Percentiles rank a stretch among this genome's conserved stretches.
Evolutionary conservation across 768 basidiomycete genomes (phyloP).

Genomic region (Podaxis sp.): DNA sequence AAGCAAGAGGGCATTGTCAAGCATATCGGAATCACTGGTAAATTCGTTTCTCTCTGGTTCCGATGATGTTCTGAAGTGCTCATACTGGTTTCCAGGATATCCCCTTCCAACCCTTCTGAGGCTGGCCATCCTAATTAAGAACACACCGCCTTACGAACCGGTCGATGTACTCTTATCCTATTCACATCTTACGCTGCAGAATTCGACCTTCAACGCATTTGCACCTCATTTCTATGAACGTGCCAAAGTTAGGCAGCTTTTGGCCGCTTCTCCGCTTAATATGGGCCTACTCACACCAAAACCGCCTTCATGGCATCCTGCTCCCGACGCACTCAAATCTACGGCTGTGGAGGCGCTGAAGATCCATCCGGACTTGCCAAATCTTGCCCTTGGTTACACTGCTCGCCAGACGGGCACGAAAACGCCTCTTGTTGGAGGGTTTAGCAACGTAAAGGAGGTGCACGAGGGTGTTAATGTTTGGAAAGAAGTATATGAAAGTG

Average conservation of each 20-base stretch:
- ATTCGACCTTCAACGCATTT: constrained; percentile 54
- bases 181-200: constrained; percentile 77
- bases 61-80: background rate
- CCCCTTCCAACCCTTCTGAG: constrained; percentile 82
- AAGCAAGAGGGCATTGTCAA: constrained; percentile 70
- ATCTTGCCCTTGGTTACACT: constrained; percentile 72
- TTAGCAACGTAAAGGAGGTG: constrained; percentile 69
- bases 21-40: constrained; percentile 79
- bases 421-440: constrained; percentile 67
- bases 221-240: constrained; percentile 52
- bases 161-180: constrained; percentile 80
- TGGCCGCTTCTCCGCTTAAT: constrained; percentile 78
- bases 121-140: constrained; percentile 68
- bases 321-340: constrained; percentile 43
- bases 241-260: constrained; percentile 61
- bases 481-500: constrained; percentile 48
- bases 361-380: constrained; percentile 42
- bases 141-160: constrained; percentile 62
- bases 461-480: constrained; percentile 69
- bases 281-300: constrained; percentile 71
- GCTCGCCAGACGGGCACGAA: constrained; percentile 43
- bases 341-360: constrained; percentile 37
- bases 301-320: constrained; percentile 75
- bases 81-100: constrained; percentile 45
- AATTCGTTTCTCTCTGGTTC: constrained; percentile 5